Conservation (phyloP, 108 stramenopile species). For the Cyclotella cryptica region DNA sequence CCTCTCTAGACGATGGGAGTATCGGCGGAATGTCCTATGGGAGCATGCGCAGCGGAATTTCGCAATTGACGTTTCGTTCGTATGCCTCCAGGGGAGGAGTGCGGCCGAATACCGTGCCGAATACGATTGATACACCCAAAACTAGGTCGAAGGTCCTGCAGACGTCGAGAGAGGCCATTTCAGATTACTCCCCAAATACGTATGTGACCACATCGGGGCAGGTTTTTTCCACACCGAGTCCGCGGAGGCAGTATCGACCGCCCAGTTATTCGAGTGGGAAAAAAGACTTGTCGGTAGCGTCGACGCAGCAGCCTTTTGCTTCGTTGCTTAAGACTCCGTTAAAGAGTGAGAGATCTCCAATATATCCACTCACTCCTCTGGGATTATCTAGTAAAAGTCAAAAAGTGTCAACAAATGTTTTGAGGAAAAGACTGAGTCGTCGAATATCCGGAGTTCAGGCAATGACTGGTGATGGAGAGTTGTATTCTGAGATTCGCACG, state of each 20-base stretch:
- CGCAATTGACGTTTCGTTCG: slow-evolving; percentile 32
- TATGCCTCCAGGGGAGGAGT: slow-evolving; percentile 39
- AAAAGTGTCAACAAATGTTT: slow-evolving; percentile 13
- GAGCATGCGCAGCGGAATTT: slow-evolving; percentile 41
- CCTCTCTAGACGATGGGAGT: slow-evolving; percentile 53
- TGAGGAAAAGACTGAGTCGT: slow-evolving; percentile 43
- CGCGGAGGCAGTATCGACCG: slow-evolving; percentile 15
- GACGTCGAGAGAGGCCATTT: slow-evolving; percentile 16
- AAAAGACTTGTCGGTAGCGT: background rate
- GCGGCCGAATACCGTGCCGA: slow-evolving; percentile 17
- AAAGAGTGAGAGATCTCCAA: slow-evolving; percentile 8
- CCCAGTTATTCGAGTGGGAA: background rate
- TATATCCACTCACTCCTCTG: slow-evolving; percentile 9
- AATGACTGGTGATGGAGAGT: background rate
- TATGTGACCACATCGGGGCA: slow-evolving; percentile 48
- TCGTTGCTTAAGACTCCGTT: slow-evolving; percentile 43
- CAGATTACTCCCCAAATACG: slow-evolving; percentile 36
- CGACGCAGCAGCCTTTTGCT: slow-evolving; percentile 40
- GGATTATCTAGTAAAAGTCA: background rate
- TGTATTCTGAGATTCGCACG: background rate
- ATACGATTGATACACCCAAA: slow-evolving; percentile 45
- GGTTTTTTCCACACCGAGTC: slow-evolving; percentile 44
- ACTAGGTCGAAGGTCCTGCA: slow-evolving; percentile 14
- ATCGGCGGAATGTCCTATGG: slow-evolving; percentile 36
- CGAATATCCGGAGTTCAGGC: slow-evolving; percentile 41